Evolutionary conservation across 2,329 filamentous ascomycete genomes (phyloP), one percentile per base, ranked within the genome.

Genomic region (Botrytis tulipae): DNA sequence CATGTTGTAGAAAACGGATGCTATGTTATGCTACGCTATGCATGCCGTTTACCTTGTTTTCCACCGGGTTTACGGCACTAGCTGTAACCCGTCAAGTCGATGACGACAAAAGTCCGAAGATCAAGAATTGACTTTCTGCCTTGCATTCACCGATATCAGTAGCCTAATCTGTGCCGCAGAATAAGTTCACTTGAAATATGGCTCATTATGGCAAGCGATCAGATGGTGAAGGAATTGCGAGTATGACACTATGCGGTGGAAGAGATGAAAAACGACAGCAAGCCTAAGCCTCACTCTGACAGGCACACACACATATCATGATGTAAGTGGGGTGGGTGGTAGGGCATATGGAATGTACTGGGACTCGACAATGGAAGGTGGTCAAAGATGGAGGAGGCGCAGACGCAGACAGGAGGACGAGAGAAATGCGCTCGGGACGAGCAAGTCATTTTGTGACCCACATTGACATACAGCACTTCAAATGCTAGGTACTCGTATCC

Each of bases 361-460:
- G 18, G 35, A 68, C 66, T 68, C 48, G 66, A 57, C 10, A 42
- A 42, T 60, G 32, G 29, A 8, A 16, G 1, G 42, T 66, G 62
- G 6, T 66, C 62, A 48, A 46, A 65, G 62, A 65, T 65, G 42
- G 4, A 68, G 35, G 35, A 32, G 66, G 66, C 66, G 35, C 66
- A 68, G 66, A 60, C 57, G 51, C 32, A 37, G 32, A 40, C 46
- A 40, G 32, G 46, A 51, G n/a, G 20, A 65, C 1, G 61, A 65
- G 22, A 54, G 22, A 67, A 67, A 29, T 46, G 65, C 44, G n/a
- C 51, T 29, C 51, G 51, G 18, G 51, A 57, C 7, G 51, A 57
- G 46, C 25, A 67, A 67, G 63, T 44, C 63, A 51, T 67, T 20
- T 8, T 10, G 14, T 51, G 32, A 46, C 63, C 12, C 44, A 51